Base-by-base conservation (phyloP, 768 basidiomycete species). In the Amanita inopinata region DNA sequence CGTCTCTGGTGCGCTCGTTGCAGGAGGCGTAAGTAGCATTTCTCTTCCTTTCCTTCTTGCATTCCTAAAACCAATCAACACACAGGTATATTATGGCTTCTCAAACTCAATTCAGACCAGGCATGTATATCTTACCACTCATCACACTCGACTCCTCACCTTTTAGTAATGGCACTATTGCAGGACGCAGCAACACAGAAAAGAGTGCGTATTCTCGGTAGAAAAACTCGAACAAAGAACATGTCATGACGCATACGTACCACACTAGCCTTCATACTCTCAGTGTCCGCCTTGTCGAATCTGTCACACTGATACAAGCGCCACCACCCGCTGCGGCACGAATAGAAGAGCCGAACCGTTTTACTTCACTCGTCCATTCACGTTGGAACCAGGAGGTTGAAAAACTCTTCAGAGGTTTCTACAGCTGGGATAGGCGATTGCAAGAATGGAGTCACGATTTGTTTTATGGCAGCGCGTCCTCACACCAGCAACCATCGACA, bases 81-180 rank as follows among this genome's bases (percentile, higher is more conserved):
- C 42, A 8, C 48, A 79, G 80, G 65, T 81, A 4, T 83, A 83
- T 60, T 83, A 83, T 57, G 80, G 78, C 17, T 78, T 83, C 54
- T 82, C 80, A 2, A 76, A 70, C 51, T 53, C 80, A 57, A 78
- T 83, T 36, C 69, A 73, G 37, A 70, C 71, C 33, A 67, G 68
- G 80, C 78, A 40, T 30, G 67, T 27, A 32, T 32, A 35, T 44
- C 19, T 17, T 18, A 22, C 25, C 35, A 38, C 18, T 14, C 25
- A 38, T n/a, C 38, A 18, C 12, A 12, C 35, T n/a, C 20, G 32
- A n/a, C 23, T 25, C 15, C 46, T 30, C 34, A 40, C 34, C 39
- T 32, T 28, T 20, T 24, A 33, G 33, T 8, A 33, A 45, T 50
- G 37, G 36, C 36, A 32, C 37, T 18, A 22, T 14, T 30, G 25